Base-by-base conservation (phyloP, 305 asterid species). In the Fraxinus angustifolia region DNA sequence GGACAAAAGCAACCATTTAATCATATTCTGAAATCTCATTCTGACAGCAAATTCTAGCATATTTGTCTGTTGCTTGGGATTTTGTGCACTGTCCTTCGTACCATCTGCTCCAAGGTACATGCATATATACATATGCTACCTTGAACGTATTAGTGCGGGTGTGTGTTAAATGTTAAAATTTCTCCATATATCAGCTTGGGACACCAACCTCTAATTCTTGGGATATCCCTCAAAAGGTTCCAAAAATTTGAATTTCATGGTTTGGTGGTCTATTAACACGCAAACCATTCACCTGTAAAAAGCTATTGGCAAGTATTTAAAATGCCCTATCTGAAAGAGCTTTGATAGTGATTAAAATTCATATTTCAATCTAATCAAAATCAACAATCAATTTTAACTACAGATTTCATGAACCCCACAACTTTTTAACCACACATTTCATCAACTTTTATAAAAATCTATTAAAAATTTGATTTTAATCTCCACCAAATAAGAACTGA, bases 1-100 rank as follows among this genome's bases (percentile, higher is more conserved):
- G 80, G 74, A 78, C 81, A 83, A 85, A 85, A 80, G 83, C 81
- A 83, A 50, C 35, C 77, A 77, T 26, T 73, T 14, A 6, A 53
- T 53, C 21, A 50, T 23, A 23, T 23, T 23, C 35, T 33, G 4
- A 4, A 33, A 33, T 4, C 8, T 71, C 28, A n/a, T 1, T 58
- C 60, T 60, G 83, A 81, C 84, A 73, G 78, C 82, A 70, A 79
- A 81, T 77, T 35, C 75, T 75, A 21, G 58, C 35, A 58, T 12
- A 1, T 73, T 74, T 76, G 56, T 11, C 56, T 11, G 56, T 45
- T 11, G 56, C 56, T 12, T 11, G 56, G 56, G 56, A 45, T 3
- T 45, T 11, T 45, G 4, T 45, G 56, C 56, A 40, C 3, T 45
- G 56, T 45, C 56, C 16, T 45, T 45, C 56, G n/a, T 45, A 11